Conservation (phyloP, 2,329 filamentous ascomycete genomes). For the Chaetomiaceae sp. region DNA sequence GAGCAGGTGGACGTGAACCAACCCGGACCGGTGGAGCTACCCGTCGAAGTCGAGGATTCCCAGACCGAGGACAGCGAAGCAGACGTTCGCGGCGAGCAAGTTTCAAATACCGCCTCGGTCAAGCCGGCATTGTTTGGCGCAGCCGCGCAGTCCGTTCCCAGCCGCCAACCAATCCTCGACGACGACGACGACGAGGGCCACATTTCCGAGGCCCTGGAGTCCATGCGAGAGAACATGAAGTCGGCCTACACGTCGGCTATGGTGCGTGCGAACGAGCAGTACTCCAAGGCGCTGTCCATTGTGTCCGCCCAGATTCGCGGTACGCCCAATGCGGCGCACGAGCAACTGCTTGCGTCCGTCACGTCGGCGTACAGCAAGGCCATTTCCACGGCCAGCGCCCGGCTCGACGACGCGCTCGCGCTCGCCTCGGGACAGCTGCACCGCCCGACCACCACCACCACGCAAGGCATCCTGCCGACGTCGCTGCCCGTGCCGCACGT, state of each 20-base stretch:
- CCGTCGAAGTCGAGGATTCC: slow-evolving; percentile 17
- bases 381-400: slow-evolving; percentile 54
- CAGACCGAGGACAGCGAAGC: slow-evolving; percentile 16
- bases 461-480: slow-evolving; percentile 31
- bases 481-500: slow-evolving; percentile 23
- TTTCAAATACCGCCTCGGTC: slow-evolving; percentile 29
- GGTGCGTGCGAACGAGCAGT: slow-evolving; percentile 60
- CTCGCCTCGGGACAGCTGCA: slow-evolving; percentile 46
- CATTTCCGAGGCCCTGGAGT: slow-evolving; percentile 31
- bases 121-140: slow-evolving; percentile 47
- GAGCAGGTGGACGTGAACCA: slow-evolving; percentile 16
- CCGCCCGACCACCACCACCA: slow-evolving; percentile 42
- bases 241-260: slow-evolving; percentile 59
- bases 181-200: slow-evolving; percentile 47
- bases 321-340: slow-evolving; percentile 61
- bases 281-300: slow-evolving; percentile 60
- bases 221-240: slow-evolving; percentile 27
- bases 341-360: slow-evolving; percentile 63
- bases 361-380: slow-evolving; percentile 63
- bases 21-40: slow-evolving; percentile 16
- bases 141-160: slow-evolving; percentile 44
- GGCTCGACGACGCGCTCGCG: slow-evolving; percentile 49
- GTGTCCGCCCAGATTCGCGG: slow-evolving; percentile 63
- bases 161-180: slow-evolving; percentile 44
- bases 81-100: slow-evolving; percentile 9